Percentiles rank a stretch among this genome's conserved stretches.
phyloP scores from a whole-genome alignment of 345 rosid species.

The Cardiospermum halicacabum region DNA sequence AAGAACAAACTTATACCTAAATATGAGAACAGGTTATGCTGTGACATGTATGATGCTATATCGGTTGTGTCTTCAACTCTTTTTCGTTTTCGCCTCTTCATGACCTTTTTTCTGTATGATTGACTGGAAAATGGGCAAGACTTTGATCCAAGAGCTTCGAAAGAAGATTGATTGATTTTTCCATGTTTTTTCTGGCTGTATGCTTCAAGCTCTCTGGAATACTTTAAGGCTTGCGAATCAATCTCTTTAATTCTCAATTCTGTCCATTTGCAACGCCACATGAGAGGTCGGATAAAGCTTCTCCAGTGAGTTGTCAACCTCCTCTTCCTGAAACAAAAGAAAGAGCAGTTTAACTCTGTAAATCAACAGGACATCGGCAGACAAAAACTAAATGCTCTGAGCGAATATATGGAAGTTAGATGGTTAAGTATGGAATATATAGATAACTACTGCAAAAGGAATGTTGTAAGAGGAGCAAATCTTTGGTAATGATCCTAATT shows the following conservation, averaged over 20 bases:
- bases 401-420: neutral
- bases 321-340: constrained; percentile 53
- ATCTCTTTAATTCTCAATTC: constrained; percentile 70
- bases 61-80: constrained; percentile 58
- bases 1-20: constrained; percentile 38
- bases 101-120: constrained; percentile 41
- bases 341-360: neutral
- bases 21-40: constrained; percentile 67
- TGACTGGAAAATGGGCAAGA: constrained; percentile 64
- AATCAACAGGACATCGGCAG: neutral
- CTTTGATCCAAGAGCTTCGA: constrained; percentile 61
- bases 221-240: constrained; percentile 59
- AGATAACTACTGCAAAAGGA: neutral
- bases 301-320: constrained; percentile 83
- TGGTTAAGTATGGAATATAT: neutral
- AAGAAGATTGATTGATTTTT: constrained; percentile 31
- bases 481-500: neutral
- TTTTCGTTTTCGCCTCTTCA: constrained; percentile 69
- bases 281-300: constrained; percentile 68
- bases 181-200: constrained; percentile 43
- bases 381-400: neutral
- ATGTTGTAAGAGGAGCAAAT: neutral
- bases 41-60: constrained; percentile 49
- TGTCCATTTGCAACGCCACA: constrained; percentile 95
- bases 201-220: constrained; percentile 46